Conservation (phyloP, 345 rosid species). For the Euphorbia lathyris region DNA sequence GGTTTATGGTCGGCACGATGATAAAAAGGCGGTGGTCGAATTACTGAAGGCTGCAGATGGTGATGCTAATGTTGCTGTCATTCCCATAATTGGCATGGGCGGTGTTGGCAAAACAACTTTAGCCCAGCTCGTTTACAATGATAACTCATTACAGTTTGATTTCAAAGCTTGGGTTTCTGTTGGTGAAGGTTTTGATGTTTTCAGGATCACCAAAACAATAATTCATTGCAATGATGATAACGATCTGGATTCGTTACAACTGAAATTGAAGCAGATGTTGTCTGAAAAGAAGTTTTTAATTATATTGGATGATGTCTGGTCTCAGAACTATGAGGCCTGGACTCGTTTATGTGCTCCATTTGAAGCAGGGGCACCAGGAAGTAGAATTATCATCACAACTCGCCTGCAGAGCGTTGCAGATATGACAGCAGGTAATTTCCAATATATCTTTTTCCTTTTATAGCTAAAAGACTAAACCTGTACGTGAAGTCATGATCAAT, state of each 20-base stretch:
- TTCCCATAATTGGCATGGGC: constrained; percentile 9
- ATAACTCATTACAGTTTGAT: neutral
- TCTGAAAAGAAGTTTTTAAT: neutral
- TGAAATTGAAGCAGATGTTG: neutral
- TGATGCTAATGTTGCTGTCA: neutral
- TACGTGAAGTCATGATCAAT: too few relatives aligned
- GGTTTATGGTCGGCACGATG: neutral
- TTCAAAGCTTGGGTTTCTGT: constrained; percentile 20
- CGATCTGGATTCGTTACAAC: neutral
- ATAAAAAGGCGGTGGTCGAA: neutral
- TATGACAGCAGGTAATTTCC: neutral
- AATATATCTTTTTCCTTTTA: too few relatives aligned
- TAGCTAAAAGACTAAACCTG: too few relatives aligned
- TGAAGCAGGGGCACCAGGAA: too few relatives aligned
- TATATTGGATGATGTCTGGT: too few relatives aligned
- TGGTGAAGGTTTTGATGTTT: neutral
- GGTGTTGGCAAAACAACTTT: constrained; percentile 1
- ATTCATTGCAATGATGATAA: neutral
- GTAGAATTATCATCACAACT: too few relatives aligned
- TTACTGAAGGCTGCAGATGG: neutral
- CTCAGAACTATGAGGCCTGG: too few relatives aligned
- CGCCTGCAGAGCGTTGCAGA: neutral
- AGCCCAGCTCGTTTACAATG: neutral
- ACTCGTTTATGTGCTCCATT: too few relatives aligned
- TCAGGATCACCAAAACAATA: neutral